phyloP scores from a whole-genome alignment of 177 flowering plant species.

The Vitis hybrid region DNA sequence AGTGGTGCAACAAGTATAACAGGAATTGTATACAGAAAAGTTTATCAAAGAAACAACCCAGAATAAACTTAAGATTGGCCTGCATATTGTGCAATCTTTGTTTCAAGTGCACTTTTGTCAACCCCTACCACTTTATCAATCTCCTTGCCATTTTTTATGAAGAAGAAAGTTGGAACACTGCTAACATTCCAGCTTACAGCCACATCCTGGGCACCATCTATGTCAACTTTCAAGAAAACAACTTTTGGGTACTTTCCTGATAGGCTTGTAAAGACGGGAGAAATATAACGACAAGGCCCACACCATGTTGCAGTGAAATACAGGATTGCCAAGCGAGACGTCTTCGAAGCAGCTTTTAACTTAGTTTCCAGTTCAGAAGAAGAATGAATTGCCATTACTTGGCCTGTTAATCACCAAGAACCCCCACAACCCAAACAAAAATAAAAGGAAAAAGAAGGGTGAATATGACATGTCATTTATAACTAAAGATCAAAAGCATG shows the following conservation, averaged over 20 bases:
- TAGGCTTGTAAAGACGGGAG: conserved; percentile 57
- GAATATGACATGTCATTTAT: not conserved
- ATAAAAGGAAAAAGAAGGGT: not conserved
- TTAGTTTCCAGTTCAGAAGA: conserved; percentile 51
- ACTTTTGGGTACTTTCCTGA: conserved; percentile 57
- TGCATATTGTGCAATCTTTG: conserved; percentile 51
- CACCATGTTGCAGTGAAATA: conserved; percentile 91
- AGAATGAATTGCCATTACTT: conserved; percentile 54
- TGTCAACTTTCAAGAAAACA: conserved; percentile 70
- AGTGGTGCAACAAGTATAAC: not conserved
- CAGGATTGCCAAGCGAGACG: conserved; percentile 51
- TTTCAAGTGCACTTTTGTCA: conserved; percentile 30
- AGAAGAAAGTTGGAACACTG: conserved; percentile 70
- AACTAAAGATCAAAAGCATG: not conserved
- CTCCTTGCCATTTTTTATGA: conserved; percentile 57
- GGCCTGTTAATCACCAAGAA: conserved; percentile 30
- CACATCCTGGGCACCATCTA: conserved; percentile 63
- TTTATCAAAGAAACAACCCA: not conserved
- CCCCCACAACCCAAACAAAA: not conserved
- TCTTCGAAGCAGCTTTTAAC: conserved; percentile 48
- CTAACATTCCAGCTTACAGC: conserved; percentile 61
- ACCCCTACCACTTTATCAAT: conserved; percentile 37
- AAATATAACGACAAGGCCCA: conserved; percentile 72
- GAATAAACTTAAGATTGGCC: conserved; percentile 16
- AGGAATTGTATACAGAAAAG: not conserved